Percentiles rank a stretch among this genome's conserved stretches.
Evolutionary conservation across 1,284 basidiomycete species (phyloP).

Genomic region (Ustilago nuda): DNA sequence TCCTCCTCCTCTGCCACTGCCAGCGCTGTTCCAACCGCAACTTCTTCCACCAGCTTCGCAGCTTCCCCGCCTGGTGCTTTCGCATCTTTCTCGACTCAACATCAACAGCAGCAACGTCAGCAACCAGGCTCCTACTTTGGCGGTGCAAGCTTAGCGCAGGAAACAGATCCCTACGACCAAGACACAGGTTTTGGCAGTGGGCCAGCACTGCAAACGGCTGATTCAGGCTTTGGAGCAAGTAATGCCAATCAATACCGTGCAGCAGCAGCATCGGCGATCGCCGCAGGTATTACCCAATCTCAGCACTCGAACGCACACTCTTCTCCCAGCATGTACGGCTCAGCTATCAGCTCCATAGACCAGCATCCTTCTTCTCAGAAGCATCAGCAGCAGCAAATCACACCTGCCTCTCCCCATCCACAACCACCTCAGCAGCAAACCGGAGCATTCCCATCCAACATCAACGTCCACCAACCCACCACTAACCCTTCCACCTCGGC

Average conservation of each 20-base stretch:
- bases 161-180: conserved; percentile 29
- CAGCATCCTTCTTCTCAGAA: conserved; percentile 1
- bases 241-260: conserved; percentile 6
- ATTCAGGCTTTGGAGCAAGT: conserved; percentile 15
- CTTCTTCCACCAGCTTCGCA: conserved; percentile 20
- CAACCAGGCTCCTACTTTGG: conserved; percentile 12
- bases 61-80: conserved; percentile 31
- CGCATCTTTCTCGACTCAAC: conserved; percentile 28
- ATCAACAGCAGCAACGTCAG: conserved; percentile 19
- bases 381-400: neutral
- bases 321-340: conserved; percentile 29
- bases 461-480: conserved; percentile 3
- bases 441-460: conserved; percentile 38
- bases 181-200: conserved; percentile 19
- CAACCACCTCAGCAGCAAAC: conserved; percentile 9
- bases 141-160: conserved; percentile 23
- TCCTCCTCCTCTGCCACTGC: conserved; percentile 19
- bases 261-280: conserved; percentile 2
- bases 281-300: conserved; percentile 7
- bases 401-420: neutral
- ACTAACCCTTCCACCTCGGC: conserved; percentile 1
- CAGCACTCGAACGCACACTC: conserved; percentile 30
- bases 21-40: conserved; percentile 8
- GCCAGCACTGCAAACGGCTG: conserved; percentile 14
- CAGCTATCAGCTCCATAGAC: conserved; percentile 32